Base-by-base conservation (phyloP, 1,284 basidiomycete species). In the Porodaedalea pini region DNA sequence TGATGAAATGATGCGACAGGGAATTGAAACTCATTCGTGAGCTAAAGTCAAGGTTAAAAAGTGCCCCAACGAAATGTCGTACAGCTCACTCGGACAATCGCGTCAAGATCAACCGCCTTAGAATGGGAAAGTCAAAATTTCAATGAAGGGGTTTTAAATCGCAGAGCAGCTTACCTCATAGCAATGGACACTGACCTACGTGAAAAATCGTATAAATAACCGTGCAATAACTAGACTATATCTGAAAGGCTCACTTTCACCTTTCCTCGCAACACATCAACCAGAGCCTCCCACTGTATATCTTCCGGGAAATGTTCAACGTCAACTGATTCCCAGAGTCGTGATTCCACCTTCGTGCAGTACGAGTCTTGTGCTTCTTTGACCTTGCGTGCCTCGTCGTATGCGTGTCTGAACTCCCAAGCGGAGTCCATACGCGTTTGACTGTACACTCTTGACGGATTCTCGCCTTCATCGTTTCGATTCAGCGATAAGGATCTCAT, bases 1-100 rank as follows among this genome's bases (percentile, higher is more conserved):
- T 95, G 92, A 69, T 95, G 93, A 71, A 95, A 89, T 1, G 86
- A 85, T 1, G 90, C 85, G 54, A 92, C 80, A 3, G 84, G 79
- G 71, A 93, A 93, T 65, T 87, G 75, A 79, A 94, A 96, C 70
- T 88, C 86, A 62, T 86, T 85, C 23, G 84, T 79, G 45, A 88
- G 71, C 84, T 87, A 1, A 4, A 36, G 19, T 19, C 15, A 19
- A 55, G 32, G 15, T 43, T 34, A 21, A n/a, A n/a, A n/a, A n/a
- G n/a, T n/a, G n/a, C n/a, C n/a, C n/a, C n/a, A n/a, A n/a, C n/a
- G n/a, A n/a, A n/a, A n/a, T n/a, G n/a, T n/a, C n/a, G n/a, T n/a
- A n/a, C n/a, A n/a, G 66, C 75, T n/a, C 65, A 86, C 85, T 66
- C 85, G 73, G 57, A 87, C 79, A 49, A 88, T 72, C 41, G 75